These are phyloP conservation scores for Wallemia mellicola DNA, from an alignment of 1,284 basidiomycete species.

Conservation along the genomic window DNA sequence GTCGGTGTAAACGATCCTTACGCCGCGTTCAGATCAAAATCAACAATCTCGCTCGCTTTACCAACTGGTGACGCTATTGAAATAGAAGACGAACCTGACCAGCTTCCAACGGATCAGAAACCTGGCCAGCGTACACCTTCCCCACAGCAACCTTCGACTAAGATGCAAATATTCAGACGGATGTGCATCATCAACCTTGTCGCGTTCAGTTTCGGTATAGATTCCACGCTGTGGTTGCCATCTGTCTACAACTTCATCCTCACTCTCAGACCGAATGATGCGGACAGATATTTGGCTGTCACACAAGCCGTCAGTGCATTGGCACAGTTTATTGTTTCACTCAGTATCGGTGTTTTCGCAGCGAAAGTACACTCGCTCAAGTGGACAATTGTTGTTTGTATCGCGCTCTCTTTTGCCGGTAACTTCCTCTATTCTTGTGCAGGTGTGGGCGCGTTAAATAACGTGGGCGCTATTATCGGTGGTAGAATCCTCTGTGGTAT, in stretches of 20 bases:
- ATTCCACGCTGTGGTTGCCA: not conserved
- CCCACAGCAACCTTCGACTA: not conserved
- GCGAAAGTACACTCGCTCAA: not conserved
- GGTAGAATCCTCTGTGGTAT: not conserved
- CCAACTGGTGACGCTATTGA: not conserved
- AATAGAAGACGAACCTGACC: not conserved
- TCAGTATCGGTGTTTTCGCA: not conserved
- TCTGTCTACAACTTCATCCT: not conserved
- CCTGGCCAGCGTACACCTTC: not conserved
- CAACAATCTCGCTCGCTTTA: not conserved
- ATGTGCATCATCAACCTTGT: not conserved
- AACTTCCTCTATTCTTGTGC: not conserved
- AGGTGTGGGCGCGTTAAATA: not conserved
- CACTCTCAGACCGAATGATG: not conserved
- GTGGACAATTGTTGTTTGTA: not conserved
- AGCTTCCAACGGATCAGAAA: not conserved
- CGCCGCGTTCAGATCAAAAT: not conserved
- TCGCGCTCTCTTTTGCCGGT: not conserved
- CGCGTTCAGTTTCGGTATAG: not conserved
- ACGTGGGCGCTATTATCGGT: not conserved
- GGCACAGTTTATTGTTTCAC: not conserved
- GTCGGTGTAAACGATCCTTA: not conserved
- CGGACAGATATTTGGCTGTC: not conserved
- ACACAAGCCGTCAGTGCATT: not conserved
- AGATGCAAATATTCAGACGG: not conserved